Percentiles rank a stretch among this genome's conserved stretches.
These are phyloP conservation scores for Lactifluus hygrophoroides DNA, from an alignment of 768 basidiomycete genomes.

Conservation along the genomic window DNA sequence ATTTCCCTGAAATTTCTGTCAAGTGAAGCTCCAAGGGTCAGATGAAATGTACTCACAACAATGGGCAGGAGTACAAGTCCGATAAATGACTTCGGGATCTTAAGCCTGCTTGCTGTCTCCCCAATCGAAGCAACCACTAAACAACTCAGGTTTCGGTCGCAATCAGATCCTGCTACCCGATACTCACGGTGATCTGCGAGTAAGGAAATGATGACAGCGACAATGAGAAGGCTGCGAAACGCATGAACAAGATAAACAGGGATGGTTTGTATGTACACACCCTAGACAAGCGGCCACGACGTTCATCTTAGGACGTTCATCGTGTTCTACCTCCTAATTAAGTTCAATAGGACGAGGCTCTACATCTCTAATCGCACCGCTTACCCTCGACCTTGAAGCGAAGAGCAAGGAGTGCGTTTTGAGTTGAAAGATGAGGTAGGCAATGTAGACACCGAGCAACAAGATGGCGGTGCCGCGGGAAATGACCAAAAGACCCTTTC, in stretches of 20 bases:
- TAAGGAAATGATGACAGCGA: constrained; percentile 79
- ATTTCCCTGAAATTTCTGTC: constrained; percentile 46
- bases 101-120: constrained; percentile 74
- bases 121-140: constrained; percentile 87
- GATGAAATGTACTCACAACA: constrained; percentile 44
- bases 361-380: background rate
- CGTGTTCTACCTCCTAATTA: constrained; percentile 28
- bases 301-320: constrained; percentile 53
- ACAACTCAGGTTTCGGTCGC: background rate
- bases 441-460: constrained; percentile 63
- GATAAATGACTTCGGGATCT: constrained; percentile 79
- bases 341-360: background rate
- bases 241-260: background rate
- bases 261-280: constrained; percentile 28
- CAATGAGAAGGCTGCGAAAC: constrained; percentile 47
- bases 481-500: constrained; percentile 54
- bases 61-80: constrained; percentile 82
- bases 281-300: constrained; percentile 53
- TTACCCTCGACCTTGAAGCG: constrained; percentile 19
- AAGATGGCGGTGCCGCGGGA: constrained; percentile 76
- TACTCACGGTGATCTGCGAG: constrained; percentile 78
- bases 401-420: constrained; percentile 65
- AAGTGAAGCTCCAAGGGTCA: background rate
- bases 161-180: background rate
- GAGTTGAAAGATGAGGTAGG: constrained; percentile 31